Base-by-base conservation (phyloP, 257 asterid species). In the Euphrasia confusa region DNA sequence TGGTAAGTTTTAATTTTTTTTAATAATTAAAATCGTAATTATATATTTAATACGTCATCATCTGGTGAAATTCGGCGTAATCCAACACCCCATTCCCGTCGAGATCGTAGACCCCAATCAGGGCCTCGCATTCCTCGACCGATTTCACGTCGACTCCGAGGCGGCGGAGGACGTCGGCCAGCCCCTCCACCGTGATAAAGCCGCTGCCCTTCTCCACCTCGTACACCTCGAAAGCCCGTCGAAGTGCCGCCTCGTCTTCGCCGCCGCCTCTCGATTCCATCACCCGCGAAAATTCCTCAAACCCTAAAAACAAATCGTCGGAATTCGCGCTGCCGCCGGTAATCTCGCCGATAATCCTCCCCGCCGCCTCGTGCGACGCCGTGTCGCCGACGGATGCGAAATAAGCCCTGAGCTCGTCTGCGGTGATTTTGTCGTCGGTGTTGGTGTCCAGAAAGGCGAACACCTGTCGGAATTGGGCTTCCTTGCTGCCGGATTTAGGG, bases 71-170 rank as follows among this genome's bases (percentile, higher is more conserved):
- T 59, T 83, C 89, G 52, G 75, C n/a, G 39, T 75, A 80, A 56
- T 83, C 86, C 40, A 83, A 40, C 24, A 80, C 86, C 2, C 89
- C 86, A 63, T 83, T 78, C 7, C 89, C 89, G 65, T 83, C 89
- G 56, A 83, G 80, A 67, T 83, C 89, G 15, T 65, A 83, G 57
- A 42, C 80, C 26, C 75, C 7, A 62, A 83, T 80, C 82, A 83
- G 80, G 14, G 71, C 76, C 18, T 54, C 70, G 62, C 89, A 83
- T 60, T 83, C 86, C 45, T 71, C 28, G 3, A 69, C 42, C 45
- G 89, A 44, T 75, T 72, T 83, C 54, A 8, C 61, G 17, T 71
- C 47, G 13, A 40, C 79, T 8, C 86, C 82, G 5, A 80, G 82
- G 44, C 84, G 77, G 33, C 67, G 63, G 54, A 83, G 49, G 28